Base-by-base conservation (phyloP, 139 green algal species). In the Mychonastes homosphaera region DNA sequence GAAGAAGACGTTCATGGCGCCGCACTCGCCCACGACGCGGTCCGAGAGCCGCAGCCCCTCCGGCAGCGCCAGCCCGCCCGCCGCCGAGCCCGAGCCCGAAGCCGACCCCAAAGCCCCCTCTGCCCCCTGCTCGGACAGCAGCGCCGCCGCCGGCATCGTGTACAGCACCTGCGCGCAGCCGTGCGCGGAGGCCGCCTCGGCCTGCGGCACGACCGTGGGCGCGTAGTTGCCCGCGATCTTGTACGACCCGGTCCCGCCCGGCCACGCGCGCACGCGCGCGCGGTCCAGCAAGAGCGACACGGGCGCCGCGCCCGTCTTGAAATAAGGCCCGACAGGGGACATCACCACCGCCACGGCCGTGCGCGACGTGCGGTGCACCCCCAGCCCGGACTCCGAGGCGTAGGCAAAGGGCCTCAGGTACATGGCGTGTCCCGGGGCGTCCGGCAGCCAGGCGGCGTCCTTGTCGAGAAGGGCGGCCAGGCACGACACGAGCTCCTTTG, bases 1-100 rank as follows among this genome's bases (percentile, higher is more conserved):
- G 59, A 94, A 89, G 45, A 94, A 86, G 7, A 94, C 48, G 67
- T 94, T 94, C 85, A 94, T 94, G 39, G 81, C 64, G 12, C 86
- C 86, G 26, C 67, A 83, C 62, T 87, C 80, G n/a, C 66, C 70
- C 40, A 87, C 64, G n/a, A 61, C 18, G 0, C 65, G 65, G 8
- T 73, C 43, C 16, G 69, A 56, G 18, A 59, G 52, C 44, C 68
- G 35, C 19, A 41, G 52, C 12, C 35, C 59, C 16, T 60, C 23
- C 2, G 50, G 67, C 36, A 73, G 28, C 6, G 62, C n/a, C n/a
- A n/a, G n/a, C n/a, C n/a, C n/a, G n/a, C 39, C 16, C 16, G 39
- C 16, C 39, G 16, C 39, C 15, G 15, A 33, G 51, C n/a, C n/a
- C n/a, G n/a, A n/a, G n/a, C n/a, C n/a, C n/a, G n/a, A n/a, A n/a